Percentiles rank a stretch among this genome's conserved stretches.
Conservation (phyloP, 495 filamentous ascomycete genomes). For the Schizothecium vesticola region DNA sequence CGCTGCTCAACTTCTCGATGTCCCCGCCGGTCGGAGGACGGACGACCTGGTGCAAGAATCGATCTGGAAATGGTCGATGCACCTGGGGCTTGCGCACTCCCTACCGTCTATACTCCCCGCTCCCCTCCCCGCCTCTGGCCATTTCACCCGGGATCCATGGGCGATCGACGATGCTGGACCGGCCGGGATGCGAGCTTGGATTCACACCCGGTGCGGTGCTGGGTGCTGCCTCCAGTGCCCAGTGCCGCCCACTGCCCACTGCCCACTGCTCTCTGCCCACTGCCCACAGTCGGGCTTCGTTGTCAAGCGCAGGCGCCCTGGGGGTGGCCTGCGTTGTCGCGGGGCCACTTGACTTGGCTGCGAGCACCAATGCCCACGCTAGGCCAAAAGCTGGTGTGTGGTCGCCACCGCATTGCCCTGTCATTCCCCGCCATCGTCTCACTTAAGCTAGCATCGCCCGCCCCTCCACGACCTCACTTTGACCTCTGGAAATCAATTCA, state of each 20-base stretch:
- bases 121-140: not conserved
- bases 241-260: not conserved
- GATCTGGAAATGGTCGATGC: not conserved
- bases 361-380: constrained; percentile 25
- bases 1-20: not conserved
- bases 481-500: constrained; percentile 21
- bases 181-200: not conserved
- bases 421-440: constrained; percentile 36
- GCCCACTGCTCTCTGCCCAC: no score
- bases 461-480: constrained; percentile 32
- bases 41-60: not conserved
- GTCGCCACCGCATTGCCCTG: constrained; percentile 33
- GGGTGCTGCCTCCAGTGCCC: not conserved
- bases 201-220: not conserved
- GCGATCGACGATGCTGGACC: not conserved
- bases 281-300: not conserved
- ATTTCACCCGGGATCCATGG: not conserved
- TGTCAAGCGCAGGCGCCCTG: not conserved
- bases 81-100: not conserved
- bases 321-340: constrained; percentile 19
- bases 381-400: constrained; percentile 27
- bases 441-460: constrained; percentile 31
- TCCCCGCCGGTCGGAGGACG: not conserved
- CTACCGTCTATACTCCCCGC: not conserved
- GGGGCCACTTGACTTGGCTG: constrained; percentile 29